Conservation (phyloP, 179 eudicot species). For the Patellifolia procumbens region DNA sequence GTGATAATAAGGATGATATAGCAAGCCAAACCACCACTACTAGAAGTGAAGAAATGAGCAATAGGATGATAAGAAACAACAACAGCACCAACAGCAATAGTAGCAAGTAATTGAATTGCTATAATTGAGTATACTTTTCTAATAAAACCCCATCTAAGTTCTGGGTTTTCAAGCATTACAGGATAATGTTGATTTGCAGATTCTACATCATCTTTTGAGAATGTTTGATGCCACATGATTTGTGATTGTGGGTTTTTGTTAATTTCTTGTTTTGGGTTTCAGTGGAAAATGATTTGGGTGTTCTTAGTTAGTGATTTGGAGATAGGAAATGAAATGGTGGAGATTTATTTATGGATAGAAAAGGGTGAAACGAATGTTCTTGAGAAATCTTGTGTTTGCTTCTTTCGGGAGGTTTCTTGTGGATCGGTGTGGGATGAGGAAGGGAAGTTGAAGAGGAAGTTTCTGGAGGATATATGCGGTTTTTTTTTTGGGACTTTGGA, state of each 20-base stretch:
- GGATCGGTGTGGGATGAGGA: neutral
- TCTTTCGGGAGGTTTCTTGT: neutral
- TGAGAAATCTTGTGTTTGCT: neutral
- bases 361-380: constrained; percentile 2
- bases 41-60: constrained; percentile 59
- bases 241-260: neutral
- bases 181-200: constrained; percentile 54
- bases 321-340: neutral
- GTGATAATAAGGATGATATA: constrained; percentile 66
- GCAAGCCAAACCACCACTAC: constrained; percentile 64
- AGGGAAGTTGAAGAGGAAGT: constrained; percentile 1
- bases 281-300: neutral
- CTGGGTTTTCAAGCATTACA: constrained; percentile 55
- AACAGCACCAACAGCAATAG: constrained; percentile 66
- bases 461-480: constrained; percentile 3
- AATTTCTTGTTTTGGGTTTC: neutral
- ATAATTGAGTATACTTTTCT: constrained; percentile 79
- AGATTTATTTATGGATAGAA: neutral
- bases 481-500: neutral
- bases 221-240: constrained; percentile 51
- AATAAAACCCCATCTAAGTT: constrained; percentile 76
- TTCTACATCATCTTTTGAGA: constrained; percentile 57
- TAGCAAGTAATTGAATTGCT: constrained; percentile 63
- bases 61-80: constrained; percentile 63
- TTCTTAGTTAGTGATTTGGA: too few relatives aligned